These are phyloP conservation scores for Ajuga reptans DNA, from an alignment of 305 asterid species.

Conservation along the genomic window DNA sequence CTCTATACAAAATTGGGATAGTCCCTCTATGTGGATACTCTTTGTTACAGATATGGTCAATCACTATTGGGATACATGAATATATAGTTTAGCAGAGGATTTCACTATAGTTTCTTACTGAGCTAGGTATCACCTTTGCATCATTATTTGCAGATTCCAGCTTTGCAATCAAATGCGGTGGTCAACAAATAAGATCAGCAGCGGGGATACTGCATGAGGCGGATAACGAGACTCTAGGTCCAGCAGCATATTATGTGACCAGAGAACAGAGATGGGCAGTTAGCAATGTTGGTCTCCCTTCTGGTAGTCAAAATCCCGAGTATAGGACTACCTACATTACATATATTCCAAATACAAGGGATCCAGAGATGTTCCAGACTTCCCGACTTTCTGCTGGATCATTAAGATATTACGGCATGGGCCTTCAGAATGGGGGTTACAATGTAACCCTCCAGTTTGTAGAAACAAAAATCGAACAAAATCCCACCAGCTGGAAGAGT, in stretches of 20 bases:
- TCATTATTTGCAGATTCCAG: conserved; percentile 39
- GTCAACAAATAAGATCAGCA: conserved; percentile 33
- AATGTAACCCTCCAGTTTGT: conserved; percentile 54
- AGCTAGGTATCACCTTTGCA: too few species aligned
- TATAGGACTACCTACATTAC: conserved; percentile 24
- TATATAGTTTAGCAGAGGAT: background rate
- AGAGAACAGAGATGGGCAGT: conserved; percentile 59
- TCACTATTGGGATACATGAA: background rate
- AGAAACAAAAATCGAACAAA: conserved; percentile 31
- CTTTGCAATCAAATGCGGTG: conserved; percentile 61
- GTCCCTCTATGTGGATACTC: background rate
- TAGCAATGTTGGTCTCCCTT: conserved; percentile 57
- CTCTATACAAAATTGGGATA: background rate
- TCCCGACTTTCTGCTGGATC: conserved; percentile 68
- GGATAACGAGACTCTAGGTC: conserved; percentile 46
- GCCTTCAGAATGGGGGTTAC: conserved; percentile 72
- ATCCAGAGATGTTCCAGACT: conserved; percentile 51
- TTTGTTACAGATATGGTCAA: background rate
- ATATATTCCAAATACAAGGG: conserved; percentile 41
- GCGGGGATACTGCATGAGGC: conserved; percentile 32
- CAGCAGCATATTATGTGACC: conserved; percentile 44
- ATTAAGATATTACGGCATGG: conserved; percentile 65
- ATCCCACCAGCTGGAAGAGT: conserved; percentile 39
- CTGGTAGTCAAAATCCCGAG: conserved; percentile 30
- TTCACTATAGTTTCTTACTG: background rate